Evolutionary conservation across 2,329 filamentous ascomycete species (phyloP), one percentile per base, ranked within the genome.

Genomic region (Phialophora verrucosa): DNA sequence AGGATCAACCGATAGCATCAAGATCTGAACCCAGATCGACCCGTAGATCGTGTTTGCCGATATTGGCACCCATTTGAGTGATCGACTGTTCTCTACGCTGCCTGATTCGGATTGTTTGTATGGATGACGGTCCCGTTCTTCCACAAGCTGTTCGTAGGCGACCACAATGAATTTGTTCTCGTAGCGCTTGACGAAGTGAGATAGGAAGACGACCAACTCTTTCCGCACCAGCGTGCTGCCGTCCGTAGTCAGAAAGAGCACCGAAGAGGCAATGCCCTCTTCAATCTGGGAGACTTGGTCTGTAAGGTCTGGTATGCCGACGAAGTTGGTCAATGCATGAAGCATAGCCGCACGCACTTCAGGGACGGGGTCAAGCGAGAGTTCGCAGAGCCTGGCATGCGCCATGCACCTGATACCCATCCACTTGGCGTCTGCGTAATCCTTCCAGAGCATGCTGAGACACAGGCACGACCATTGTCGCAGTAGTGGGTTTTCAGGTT

Each of bases 381-480:
- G 84, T 67, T 89, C 88, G 57, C 91, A 91, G 2, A 99, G 84
- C 74, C 92, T 90, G 59, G 90, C 84, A 63, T 93, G 93, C 1
- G 93, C 95, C 71, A 90, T 90, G 75, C 93, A 92, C 55, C 92
- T 85, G 67, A 98, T 96, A n/a, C 92, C 95, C 72, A 91, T 87
- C 91, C 94, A 98, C 77, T 98, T 98, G 0, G 93, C 94, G 75
- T 97, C 93, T 1, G 93, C 88, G 60, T 93, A 90, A 73, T 96
- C 91, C 70, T 90, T 86, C 93, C 94, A 98, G 25, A 99, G 84
- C 81, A 97, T 94, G 76, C 94, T 97, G 68, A 99, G 87, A 78
- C 94, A 98, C 8, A 99, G 84, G 75, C 93, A 97, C 20, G 93
- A 93, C 93, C 95, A 99, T 77, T 99, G 95, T 47, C 95, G 87